Evolutionary conservation across 2,329 filamentous ascomycete genomes (phyloP).

Genomic region (Xylariaceae sp.): DNA sequence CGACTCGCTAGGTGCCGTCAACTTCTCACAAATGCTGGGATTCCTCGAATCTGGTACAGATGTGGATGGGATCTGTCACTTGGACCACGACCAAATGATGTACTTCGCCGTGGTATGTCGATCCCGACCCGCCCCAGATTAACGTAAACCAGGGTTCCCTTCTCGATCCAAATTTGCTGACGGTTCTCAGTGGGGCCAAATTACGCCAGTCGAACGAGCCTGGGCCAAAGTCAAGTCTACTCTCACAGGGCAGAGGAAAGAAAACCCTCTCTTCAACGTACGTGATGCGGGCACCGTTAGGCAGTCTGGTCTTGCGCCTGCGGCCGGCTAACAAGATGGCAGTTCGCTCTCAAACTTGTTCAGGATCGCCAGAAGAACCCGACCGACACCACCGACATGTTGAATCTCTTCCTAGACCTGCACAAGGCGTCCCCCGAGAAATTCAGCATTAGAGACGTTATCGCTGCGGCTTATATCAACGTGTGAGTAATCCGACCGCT

Average conservation of each 20-base stretch:
- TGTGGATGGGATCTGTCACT: conserved; percentile 14
- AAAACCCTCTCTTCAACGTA: conserved; percentile 17
- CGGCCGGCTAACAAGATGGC: not conserved
- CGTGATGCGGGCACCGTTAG: not conserved
- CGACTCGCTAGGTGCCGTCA: conserved; percentile 12
- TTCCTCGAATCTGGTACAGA: conserved; percentile 15
- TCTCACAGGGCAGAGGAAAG: conserved; percentile 8
- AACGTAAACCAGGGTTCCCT: too few species aligned
- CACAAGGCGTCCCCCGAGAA: conserved; percentile 12
- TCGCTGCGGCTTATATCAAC: conserved; percentile 17
- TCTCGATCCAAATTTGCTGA: not conserved
- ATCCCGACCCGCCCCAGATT: not conserved
- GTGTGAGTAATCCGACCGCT: conserved; percentile 5
- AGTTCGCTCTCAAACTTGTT: conserved; percentile 16
- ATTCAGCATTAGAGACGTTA: conserved; percentile 12
- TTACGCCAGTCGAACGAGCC: conserved; percentile 2
- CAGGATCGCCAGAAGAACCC: conserved; percentile 10
- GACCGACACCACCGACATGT: conserved; percentile 10
- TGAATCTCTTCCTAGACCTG: conserved; percentile 11
- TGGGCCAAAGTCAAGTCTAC: conserved; percentile 7
- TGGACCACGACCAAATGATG: conserved; percentile 19
- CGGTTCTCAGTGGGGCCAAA: conserved; percentile 11
- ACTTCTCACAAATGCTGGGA: conserved; percentile 15
- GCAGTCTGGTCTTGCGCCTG: not conserved
- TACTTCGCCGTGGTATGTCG: conserved; percentile 14